A percentile compares a stretch with the other conserved stretches of the same genome.
phyloP scores from a whole-genome alignment of 768 basidiomycete species.

The Pisolithus sp. region DNA sequence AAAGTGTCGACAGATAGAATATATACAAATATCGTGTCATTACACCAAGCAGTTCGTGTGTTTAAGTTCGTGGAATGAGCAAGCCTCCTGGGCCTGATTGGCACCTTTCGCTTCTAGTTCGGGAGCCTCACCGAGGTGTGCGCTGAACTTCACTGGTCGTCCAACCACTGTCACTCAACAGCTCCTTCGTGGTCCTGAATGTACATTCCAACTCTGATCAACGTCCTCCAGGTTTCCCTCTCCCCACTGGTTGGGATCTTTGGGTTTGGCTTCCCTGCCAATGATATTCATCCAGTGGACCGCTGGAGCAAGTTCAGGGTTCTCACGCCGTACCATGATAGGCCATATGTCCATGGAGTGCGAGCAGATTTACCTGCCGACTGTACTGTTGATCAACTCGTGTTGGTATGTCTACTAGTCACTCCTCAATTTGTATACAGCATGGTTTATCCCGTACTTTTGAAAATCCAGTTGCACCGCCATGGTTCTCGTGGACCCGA shows the following conservation, averaged over 20 bases:
- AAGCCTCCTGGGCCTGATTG: too few species aligned
- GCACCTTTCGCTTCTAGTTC: too few species aligned
- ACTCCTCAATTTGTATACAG: not conserved
- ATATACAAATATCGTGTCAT: too few species aligned
- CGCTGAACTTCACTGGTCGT: too few species aligned
- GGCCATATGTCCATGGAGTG: constrained; percentile 24
- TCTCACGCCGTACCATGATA: constrained; percentile 32
- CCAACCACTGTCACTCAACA: not conserved
- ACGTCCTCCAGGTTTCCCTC: constrained; percentile 5
- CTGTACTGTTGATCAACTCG: constrained; percentile 34
- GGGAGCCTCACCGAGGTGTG: too few species aligned
- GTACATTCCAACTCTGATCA: constrained; percentile 15
- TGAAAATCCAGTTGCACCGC: constrained; percentile 29
- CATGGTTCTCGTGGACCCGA: constrained; percentile 37
- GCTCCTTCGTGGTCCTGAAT: not conserved
- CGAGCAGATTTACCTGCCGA: constrained; percentile 28
- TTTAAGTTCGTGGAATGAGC: too few species aligned
- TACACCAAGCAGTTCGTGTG: too few species aligned
- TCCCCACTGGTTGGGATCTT: not conserved
- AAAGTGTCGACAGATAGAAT: too few species aligned
- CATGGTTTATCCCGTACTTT: too few species aligned
- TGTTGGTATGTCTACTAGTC: constrained; percentile 24
- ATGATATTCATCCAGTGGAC: not conserved
- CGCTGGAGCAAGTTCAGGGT: constrained; percentile 23
- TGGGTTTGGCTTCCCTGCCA: not conserved